phyloP scores from a whole-genome alignment of 176 grass and related monocot species.

The Oryza punctata region DNA sequence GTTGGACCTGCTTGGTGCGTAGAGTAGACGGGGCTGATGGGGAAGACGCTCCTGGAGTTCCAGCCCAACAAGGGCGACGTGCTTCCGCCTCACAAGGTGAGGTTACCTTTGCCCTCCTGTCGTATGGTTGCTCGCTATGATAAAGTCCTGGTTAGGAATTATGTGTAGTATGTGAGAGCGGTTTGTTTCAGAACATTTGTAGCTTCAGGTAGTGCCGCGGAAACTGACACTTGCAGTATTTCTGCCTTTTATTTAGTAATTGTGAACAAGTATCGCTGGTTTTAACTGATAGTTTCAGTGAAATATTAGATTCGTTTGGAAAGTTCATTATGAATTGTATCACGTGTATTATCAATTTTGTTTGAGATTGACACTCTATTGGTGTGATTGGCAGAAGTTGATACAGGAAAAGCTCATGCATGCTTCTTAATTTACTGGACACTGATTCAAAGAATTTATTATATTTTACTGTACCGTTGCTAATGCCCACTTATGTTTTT shows the following conservation, averaged over 20 bases:
- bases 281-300: neutral
- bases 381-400: neutral
- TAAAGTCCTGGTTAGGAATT: neutral
- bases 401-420: too few relatives aligned
- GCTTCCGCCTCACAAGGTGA: constrained; percentile 86
- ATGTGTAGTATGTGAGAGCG: neutral
- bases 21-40: constrained; percentile 91
- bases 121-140: constrained; percentile 17
- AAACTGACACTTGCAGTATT: neutral
- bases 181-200: neutral
- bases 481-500: neutral
- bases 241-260: neutral
- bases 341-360: neutral
- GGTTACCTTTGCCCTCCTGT: neutral
- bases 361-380: neutral
- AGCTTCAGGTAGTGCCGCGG: neutral
- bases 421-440: too few relatives aligned
- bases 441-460: neutral
- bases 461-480: constrained; percentile 6
- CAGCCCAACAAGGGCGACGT: constrained; percentile 88
- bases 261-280: neutral
- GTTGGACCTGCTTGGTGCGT: constrained; percentile 29
- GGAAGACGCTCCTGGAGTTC: constrained; percentile 88
- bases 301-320: neutral
- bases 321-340: neutral